Percentiles rank a stretch among this genome's conserved stretches.
Evolutionary conservation across 148 eudicot genomes (phyloP).

Genomic region (Rheum nobile): DNA sequence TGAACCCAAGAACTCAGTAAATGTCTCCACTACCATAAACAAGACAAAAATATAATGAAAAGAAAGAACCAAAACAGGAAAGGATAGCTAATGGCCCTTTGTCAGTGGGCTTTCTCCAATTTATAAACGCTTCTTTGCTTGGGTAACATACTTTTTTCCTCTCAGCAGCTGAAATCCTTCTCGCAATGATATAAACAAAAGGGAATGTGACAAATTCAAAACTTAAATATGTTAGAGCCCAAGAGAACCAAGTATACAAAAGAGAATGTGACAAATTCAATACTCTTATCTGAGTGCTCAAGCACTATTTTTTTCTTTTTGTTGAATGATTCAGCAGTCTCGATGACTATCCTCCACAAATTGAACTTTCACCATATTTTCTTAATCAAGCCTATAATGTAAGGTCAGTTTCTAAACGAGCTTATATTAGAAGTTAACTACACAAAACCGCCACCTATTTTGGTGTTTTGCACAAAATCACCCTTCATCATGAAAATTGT

Average conservation of each 20-base stretch:
- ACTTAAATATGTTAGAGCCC: too few relatives aligned
- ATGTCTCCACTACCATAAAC: conserved; percentile 8
- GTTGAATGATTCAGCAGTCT: neutral
- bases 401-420: neutral
- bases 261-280: too few relatives aligned
- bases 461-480: neutral
- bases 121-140: neutral
- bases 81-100: neutral
- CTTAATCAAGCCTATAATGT: neutral
- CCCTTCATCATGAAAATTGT: neutral
- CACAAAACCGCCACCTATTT: neutral
- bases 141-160: neutral
- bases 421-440: neutral
- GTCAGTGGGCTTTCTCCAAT: conserved; percentile 25
- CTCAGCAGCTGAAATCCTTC: neutral
- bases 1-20: conserved; percentile 2
- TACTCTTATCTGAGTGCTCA: neutral
- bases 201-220: too few relatives aligned
- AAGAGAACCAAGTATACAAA: neutral
- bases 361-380: neutral
- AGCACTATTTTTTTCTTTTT: neutral
- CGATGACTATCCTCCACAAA: neutral
- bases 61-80: neutral
- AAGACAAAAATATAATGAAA: conserved; percentile 15
- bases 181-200: neutral